Conservation (phyloP, 139 green algal genomes). For the Dunaliella primolecta region DNA sequence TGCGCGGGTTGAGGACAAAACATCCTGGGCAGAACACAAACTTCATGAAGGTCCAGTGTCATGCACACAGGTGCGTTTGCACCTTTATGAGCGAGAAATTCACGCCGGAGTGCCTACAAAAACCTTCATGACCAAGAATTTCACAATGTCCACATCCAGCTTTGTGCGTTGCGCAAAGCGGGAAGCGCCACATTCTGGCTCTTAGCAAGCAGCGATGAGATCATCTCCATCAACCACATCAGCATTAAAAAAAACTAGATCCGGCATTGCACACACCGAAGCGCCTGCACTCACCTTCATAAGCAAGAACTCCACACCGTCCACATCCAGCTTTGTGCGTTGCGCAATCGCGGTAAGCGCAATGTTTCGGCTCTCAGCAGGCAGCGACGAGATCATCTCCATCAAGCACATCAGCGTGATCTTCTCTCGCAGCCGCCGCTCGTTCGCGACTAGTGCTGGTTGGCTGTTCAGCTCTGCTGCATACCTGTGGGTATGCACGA, state of each 20-base stretch:
- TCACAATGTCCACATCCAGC: slow-evolving; percentile 87
- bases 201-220: slow-evolving; percentile 74
- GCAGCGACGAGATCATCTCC: slow-evolving; percentile 56
- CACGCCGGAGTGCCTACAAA: neutral
- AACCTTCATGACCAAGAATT: slow-evolving; percentile 98
- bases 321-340: slow-evolving; percentile 82
- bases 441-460: slow-evolving; percentile 88
- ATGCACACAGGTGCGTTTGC: too few species aligned
- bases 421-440: slow-evolving; percentile 89
- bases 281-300: slow-evolving; percentile 77
- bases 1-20: too few species aligned
- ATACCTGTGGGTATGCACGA: slow-evolving; percentile 60
- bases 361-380: slow-evolving; percentile 80
- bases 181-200: slow-evolving; percentile 66
- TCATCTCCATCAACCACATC: slow-evolving; percentile 26
- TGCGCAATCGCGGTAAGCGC: slow-evolving; percentile 59
- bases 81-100: too few species aligned
- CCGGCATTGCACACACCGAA: neutral
- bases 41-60: too few species aligned
- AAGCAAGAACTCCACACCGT: slow-evolving; percentile 96
- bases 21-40: too few species aligned
- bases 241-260: neutral
- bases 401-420: slow-evolving; percentile 84
- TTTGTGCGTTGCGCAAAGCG: slow-evolving; percentile 76
- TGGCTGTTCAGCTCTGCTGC: slow-evolving; percentile 81